Evolutionary conservation across 176 grass and related monocot genomes (phyloP), one percentile per base, ranked within the genome.

Genomic region (Puccinellia tenuiflora): DNA sequence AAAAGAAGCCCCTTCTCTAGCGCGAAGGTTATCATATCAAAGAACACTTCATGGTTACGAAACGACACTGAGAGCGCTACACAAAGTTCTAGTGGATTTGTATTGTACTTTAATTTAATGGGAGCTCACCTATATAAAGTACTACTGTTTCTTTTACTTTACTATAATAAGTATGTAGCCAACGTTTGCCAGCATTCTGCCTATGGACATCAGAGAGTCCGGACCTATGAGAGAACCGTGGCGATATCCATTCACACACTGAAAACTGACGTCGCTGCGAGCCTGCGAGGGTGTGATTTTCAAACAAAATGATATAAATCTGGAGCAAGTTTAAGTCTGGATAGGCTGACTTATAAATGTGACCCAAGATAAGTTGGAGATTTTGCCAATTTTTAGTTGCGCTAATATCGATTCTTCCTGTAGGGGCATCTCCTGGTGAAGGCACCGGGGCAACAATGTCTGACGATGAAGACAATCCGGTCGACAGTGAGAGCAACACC

Each of bases 401-500:
- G 50, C 64, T 83, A 79, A 79, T 34, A 45, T n/a, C 0, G 9
- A 39, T 45, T 68, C 33, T 52, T 86, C 11, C 38, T 86, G 61
- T 57, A 99, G 97, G 97, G 37, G 93, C 91, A 55, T 92, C 93
- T 92, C 93, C 97, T 73, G 93, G 93, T 56, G 97, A 99, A 85
- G 94, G 97, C 42, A 94, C 97, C 21, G 93, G 97, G 35, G 93
- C 93, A 81, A 96, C 97, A 63, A 99, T 99, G 97, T 99, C 97
- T 75, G 93, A 99, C 65, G 92, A 99, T 64, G 96, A 99, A 80
- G 97, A 99, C 65, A 94, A 99, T 18, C 91, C 90, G 59, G 88
- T 85, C 25, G 97, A 99, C 62, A 95, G 92, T 68, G 91, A 99
- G 33, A 91, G 79, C 79, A 95, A 96, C 35, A 48, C 14, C 46